Base-by-base conservation (phyloP, 169 alveolate genomes). In the Eimeria falciformis region DNA sequence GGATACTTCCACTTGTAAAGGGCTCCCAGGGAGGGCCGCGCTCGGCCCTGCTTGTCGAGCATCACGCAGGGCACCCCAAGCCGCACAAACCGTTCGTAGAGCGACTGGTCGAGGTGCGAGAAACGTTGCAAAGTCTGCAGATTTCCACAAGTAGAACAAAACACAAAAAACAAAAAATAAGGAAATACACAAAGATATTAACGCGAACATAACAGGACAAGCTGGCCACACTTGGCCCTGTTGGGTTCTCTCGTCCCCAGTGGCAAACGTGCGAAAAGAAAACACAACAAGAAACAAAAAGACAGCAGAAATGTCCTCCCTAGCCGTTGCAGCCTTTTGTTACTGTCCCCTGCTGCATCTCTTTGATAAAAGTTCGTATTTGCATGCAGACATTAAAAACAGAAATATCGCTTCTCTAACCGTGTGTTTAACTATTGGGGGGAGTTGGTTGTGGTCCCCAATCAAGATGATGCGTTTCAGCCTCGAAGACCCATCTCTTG, bases 381-480 rank as follows among this genome's bases (percentile, higher is more conserved):
- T 33, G 2, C 40, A 1, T 33, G 40, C 40, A 33, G 40, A 33
- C 40, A 1, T 33, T 0, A 2, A 33, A 33, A 1, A 33, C 0
- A 33, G 0, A 21, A 21, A 17, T 0, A 33, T n/a, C n/a, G n/a
- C 40, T 5, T 27, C 2, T 33, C 53, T 14, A 4, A 86, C 92
- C 78, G 96, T 95, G 90, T 97, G 96, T 94, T 97, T 97, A 50
- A 98, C 97, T 43, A 97, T 97, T 6, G 99, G 99, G 1, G 99
- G 98, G 79, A 98, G 95, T 93, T 98, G 99, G 91, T 96, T 96
- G 91, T 97, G 98, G 93, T 98, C 99, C 5, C 99, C 99, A 25
- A 98, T 95, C 89, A 98, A 95, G 69, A 97, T 96, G 75, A 98
- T 95, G 55, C 99, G 93, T 94, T 95, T 84, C 95, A 96, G 78